phyloP scores from a whole-genome alignment of 2,329 filamentous ascomycete species.

The Trichoderma atroviride region DNA sequence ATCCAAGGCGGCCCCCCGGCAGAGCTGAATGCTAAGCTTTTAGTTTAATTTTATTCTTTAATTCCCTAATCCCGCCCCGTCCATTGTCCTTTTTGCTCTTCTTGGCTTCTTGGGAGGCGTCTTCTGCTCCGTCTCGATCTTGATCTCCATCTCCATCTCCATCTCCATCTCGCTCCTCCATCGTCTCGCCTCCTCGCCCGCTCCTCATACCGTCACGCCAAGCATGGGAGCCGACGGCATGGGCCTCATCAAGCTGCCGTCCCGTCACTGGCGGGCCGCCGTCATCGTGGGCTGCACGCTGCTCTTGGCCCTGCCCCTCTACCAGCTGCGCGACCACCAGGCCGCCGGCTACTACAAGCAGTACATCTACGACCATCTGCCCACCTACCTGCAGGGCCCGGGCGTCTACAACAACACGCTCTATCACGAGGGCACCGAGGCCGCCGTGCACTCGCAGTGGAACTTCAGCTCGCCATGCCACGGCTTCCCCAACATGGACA shows the following conservation, averaged over 20 bases:
- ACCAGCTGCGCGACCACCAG: constrained; percentile 36
- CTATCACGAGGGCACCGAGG: constrained; percentile 42
- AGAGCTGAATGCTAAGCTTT: constrained; percentile 12
- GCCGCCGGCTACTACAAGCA: constrained; percentile 33
- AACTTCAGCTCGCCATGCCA: constrained; percentile 45
- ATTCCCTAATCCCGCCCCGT: background rate
- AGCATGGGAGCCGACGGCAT: constrained; percentile 29
- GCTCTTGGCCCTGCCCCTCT: constrained; percentile 38
- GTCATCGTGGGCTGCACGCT: constrained; percentile 35
- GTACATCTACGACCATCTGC: constrained; percentile 38
- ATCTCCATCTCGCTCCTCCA: too few relatives aligned
- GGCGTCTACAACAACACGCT: constrained; percentile 46
- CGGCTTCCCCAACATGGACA: constrained; percentile 47
- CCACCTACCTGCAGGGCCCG: constrained; percentile 35
- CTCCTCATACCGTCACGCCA: constrained; percentile 1
- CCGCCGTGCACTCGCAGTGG: constrained; percentile 39
- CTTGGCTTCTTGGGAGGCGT: background rate
- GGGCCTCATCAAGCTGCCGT: constrained; percentile 27
- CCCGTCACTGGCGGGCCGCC: constrained; percentile 36
- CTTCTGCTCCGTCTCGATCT: too few relatives aligned
- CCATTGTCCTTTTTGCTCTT: background rate
- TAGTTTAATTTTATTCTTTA: constrained; percentile 9
- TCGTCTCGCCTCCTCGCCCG: background rate
- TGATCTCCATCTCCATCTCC: too few relatives aligned
- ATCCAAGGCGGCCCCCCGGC: background rate